A percentile compares a stretch with the other conserved stretches of the same genome.
Evolutionary conservation across 176 grass and related monocot genomes (phyloP).

Genomic region (Ensete ventricosum): DNA sequence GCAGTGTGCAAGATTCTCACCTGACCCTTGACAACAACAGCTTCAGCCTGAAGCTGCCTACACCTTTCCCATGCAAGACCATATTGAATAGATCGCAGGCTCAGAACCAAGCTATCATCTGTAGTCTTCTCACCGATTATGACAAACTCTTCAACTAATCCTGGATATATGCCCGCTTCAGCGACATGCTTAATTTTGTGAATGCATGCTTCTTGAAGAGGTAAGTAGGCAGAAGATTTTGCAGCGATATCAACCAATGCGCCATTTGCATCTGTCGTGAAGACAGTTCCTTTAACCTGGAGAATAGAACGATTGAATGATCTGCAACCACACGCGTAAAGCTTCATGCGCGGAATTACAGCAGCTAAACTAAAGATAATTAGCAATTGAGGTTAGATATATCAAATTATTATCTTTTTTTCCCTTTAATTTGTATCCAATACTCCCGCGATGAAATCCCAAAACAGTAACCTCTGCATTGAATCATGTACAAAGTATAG

Average conservation of each 20-base stretch:
- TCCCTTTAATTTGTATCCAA: too few relatives aligned
- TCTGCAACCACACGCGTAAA: not conserved
- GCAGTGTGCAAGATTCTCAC: conserved; percentile 40
- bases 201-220: conserved; percentile 68
- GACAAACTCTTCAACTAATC: conserved; percentile 70
- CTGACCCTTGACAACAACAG: conserved; percentile 55
- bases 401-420: too few relatives aligned
- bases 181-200: conserved; percentile 55
- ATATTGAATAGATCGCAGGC: conserved; percentile 64
- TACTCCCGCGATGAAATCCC: too few relatives aligned
- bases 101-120: conserved; percentile 75
- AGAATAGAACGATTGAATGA: not conserved
- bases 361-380: too few relatives aligned
- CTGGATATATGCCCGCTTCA: conserved; percentile 74
- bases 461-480: too few relatives aligned
- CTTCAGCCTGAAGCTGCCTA: conserved; percentile 85
- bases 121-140: conserved; percentile 63
- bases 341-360: not conserved
- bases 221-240: conserved; percentile 72
- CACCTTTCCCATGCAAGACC: conserved; percentile 90
- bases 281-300: conserved; percentile 84
- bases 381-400: too few relatives aligned
- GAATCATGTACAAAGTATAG: too few relatives aligned
- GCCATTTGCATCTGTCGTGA: conserved; percentile 50
- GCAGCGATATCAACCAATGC: conserved; percentile 72